A percentile compares a stretch with the other conserved stretches of the same genome.
Evolutionary conservation across 495 filamentous ascomycete genomes (phyloP).

Genomic region (Sordaria brevicollis): DNA sequence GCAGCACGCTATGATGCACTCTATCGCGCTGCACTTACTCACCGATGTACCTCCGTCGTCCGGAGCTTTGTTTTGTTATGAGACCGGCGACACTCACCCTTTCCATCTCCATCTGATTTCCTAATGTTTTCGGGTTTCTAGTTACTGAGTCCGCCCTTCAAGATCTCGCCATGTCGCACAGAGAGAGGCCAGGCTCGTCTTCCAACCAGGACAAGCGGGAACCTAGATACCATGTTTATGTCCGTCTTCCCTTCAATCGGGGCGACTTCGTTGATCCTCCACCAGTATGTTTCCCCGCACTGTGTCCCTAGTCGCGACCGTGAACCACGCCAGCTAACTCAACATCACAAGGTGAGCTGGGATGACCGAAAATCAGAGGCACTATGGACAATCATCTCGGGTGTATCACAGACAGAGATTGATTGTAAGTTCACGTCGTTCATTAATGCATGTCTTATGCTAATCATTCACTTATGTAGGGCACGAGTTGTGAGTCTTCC

Average conservation of each 20-base stretch:
- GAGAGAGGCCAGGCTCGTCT: constrained; percentile 8
- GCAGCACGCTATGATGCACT: not conserved
- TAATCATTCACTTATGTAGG: constrained; percentile 37
- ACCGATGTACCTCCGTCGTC: not conserved
- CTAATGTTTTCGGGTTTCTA: not conserved
- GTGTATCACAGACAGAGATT: constrained; percentile 64
- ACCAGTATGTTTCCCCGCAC: constrained; percentile 43
- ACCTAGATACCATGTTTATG: constrained; percentile 60
- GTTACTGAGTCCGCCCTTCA: not conserved
- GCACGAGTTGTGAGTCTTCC: constrained; percentile 59
- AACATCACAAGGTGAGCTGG: constrained; percentile 34
- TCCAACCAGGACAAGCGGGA: constrained; percentile 16
- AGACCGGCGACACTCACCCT: not conserved
- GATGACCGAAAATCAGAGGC: constrained; percentile 72
- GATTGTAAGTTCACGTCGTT: constrained; percentile 53
- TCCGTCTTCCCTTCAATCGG: constrained; percentile 79
- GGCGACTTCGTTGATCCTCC: constrained; percentile 86
- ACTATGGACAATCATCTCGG: constrained; percentile 84
- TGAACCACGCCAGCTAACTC: not conserved
- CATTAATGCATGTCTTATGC: not conserved
- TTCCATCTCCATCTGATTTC: not conserved
- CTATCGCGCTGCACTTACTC: not conserved
- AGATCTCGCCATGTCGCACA: constrained; percentile 4
- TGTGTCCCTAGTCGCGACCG: constrained; percentile 1
- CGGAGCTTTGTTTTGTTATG: not conserved